Base-by-base conservation (phyloP, 2,329 filamentous ascomycete species). In the Teratosphaeria zuluensis region DNA sequence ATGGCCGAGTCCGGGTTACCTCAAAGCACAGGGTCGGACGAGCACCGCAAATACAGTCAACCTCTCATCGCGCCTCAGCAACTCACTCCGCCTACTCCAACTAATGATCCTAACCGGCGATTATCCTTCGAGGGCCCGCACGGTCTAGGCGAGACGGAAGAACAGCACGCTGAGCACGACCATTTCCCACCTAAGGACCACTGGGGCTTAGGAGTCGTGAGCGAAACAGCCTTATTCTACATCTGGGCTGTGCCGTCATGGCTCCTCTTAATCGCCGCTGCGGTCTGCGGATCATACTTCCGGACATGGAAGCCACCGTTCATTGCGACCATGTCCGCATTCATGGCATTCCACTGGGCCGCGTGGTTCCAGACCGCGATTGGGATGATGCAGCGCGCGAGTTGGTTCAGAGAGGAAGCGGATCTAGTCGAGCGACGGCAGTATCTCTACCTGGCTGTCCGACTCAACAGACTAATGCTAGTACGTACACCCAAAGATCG, bases 351-450 rank as follows among this genome's bases (percentile, higher is more conserved):
- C 14, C 62, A 70, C 30, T 71, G 69, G 70, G 64, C 64, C 14
- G 70, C 68, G 8, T 72, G 69, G 69, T 54, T 68, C 42, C 69
- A 71, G 63, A 72, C 70, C 11, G 69, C 66, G 12, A 60, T 66
- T 19, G 61, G 63, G 1, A 72, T 72, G 69, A 56, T 67, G 56
- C 69, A 70, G 61, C 59, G 70, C 46, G 68, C 69, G 8, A 70
- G 69, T 57, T 71, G 70, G 70, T 64, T 68, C 53, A 56, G 69
- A 55, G 69, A 71, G 52, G 70, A 71, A 61, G 64, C 63, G 42
- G 65, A 69, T 56, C 51, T 72, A 53, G 64, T 66, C 48, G 68
- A 69, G 53, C 60, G 69, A 31, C 65, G 68, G 56, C 63, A 70
- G 58, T 72, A 66, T 58, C 58, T 72, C 28, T 69, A 65, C 54